These are phyloP conservation scores for Tulasnella sp. DNA, from an alignment of 768 basidiomycete genomes.

Conservation along the genomic window DNA sequence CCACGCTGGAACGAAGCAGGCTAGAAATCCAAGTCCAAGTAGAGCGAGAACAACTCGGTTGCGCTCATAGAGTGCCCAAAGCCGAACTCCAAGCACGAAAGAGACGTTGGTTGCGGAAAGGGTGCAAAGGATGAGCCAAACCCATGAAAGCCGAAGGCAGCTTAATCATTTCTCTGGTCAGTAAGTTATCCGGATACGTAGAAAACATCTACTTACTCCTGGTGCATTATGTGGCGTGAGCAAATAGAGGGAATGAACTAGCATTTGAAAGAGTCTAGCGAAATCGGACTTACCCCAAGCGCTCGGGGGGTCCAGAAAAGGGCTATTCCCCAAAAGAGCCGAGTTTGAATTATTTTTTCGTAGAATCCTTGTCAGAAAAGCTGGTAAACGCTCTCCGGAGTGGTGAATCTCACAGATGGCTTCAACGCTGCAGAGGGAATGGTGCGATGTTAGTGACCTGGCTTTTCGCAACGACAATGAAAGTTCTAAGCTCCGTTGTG, in stretches of 20 bases:
- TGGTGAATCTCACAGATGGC: not conserved
- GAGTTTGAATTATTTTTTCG: not conserved
- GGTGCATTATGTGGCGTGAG: not conserved
- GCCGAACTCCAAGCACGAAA: not conserved
- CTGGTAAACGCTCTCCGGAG: not conserved
- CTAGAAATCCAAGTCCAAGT: not conserved
- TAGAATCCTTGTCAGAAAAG: not conserved
- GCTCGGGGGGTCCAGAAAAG: not conserved
- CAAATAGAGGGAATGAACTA: not conserved
- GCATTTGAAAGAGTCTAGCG: not conserved
- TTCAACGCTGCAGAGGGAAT: not conserved
- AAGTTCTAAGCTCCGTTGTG: not conserved
- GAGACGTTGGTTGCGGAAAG: not conserved
- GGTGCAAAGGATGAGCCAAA: not conserved
- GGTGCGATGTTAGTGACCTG: not conserved
- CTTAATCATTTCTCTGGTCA: not conserved
- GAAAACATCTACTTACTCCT: not conserved
- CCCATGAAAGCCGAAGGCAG: not conserved
- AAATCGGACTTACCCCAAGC: not conserved
- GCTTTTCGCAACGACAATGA: not conserved
- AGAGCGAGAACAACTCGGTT: not conserved
- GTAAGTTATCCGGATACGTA: not conserved
- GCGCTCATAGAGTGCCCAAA: slow-evolving; percentile 8
- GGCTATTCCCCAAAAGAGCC: not conserved
- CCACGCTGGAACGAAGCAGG: not conserved